These are phyloP conservation scores for Scheffersomyces illinoinensis DNA, from an alignment of 1,139 yeast genomes.

Conservation along the genomic window DNA sequence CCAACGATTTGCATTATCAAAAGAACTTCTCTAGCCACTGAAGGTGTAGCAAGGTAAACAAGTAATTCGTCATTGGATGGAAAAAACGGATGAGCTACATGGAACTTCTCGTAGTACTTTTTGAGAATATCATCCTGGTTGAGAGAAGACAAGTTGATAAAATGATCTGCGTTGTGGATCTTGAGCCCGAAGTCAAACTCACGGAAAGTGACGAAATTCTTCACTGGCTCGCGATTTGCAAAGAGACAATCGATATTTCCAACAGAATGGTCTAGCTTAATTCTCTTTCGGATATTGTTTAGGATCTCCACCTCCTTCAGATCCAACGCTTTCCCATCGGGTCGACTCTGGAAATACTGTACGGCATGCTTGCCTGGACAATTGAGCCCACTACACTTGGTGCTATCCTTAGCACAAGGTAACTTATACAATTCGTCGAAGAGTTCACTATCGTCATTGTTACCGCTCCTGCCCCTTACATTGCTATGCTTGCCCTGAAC, in stretches of 20 bases:
- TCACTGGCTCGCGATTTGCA: conserved; percentile 2
- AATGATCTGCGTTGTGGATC: conserved; percentile 2
- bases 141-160: conserved; percentile 1
- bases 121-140: conserved; percentile 24
- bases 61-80: conserved; percentile 36
- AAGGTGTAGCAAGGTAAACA: conserved; percentile 27
- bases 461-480: neutral
- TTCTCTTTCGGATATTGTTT: conserved; percentile 7
- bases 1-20: conserved; percentile 46
- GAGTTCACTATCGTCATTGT: neutral
- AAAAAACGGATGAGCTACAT: conserved; percentile 45
- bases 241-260: conserved; percentile 8
- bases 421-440: conserved; percentile 1
- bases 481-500: neutral
- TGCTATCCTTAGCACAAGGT: conserved; percentile 4
- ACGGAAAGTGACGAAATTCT: conserved; percentile 1
- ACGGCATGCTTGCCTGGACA: conserved; percentile 1
- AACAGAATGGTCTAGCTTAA: conserved; percentile 8
- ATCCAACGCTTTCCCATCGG: neutral
- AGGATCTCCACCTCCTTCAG: neutral
- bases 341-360: conserved; percentile 2
- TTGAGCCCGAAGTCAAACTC: conserved; percentile 4
- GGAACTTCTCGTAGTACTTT: conserved; percentile 39
- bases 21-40: conserved; percentile 38
- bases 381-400: conserved; percentile 1